Conservation (phyloP, 192 early-diverging fungal species). For the Rhizoclosmatium sp. region DNA sequence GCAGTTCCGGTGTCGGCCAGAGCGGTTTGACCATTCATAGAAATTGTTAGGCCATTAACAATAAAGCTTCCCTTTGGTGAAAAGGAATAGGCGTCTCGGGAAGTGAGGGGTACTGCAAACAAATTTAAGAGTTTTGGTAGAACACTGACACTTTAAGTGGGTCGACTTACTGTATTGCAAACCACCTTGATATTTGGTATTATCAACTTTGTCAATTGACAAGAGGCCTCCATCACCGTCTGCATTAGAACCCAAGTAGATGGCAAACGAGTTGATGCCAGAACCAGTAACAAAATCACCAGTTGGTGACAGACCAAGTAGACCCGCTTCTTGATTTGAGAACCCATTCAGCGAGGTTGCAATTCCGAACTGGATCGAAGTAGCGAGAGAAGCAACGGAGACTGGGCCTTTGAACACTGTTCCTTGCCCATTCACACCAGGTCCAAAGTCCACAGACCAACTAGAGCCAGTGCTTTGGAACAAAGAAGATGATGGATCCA, state of each 20-base stretch:
- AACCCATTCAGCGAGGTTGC: background rate
- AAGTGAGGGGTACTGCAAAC: background rate
- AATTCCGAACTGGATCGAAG: background rate
- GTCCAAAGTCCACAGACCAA: background rate
- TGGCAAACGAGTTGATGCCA: background rate
- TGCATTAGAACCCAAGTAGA: background rate
- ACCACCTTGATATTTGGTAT: background rate
- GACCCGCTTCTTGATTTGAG: background rate
- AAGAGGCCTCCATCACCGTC: background rate
- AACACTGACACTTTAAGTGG: too few species aligned
- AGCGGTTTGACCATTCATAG: background rate
- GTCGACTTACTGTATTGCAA: background rate
- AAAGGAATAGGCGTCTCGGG: background rate
- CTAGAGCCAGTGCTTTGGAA: background rate
- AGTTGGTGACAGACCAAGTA: background rate
- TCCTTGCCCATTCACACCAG: background rate
- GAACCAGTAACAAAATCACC: background rate
- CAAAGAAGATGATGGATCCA: background rate
- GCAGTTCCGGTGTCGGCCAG: constrained; percentile 50
- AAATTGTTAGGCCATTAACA: background rate
- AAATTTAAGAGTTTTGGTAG: background rate
- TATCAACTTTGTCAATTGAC: background rate
- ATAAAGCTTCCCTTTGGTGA: background rate
- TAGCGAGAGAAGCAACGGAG: background rate
- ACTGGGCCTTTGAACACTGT: background rate